Evolutionary conservation across 306 rosid genomes (phyloP).

Genomic region (Acacia melanoxylon): DNA sequence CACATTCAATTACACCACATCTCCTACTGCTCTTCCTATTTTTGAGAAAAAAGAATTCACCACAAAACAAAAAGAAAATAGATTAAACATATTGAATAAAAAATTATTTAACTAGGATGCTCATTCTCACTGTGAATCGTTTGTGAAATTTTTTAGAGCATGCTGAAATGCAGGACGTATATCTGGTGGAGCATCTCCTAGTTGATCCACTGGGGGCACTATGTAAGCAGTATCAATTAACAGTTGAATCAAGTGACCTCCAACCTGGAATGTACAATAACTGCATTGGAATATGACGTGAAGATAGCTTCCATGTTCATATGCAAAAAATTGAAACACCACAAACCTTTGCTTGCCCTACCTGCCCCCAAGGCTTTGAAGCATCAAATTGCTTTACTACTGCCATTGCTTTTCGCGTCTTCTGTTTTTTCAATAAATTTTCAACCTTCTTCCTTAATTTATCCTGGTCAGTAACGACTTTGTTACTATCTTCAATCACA

Average conservation of each 20-base stretch:
- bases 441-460: conserved; percentile 55
- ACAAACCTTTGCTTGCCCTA: conserved; percentile 89
- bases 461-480: conserved; percentile 34
- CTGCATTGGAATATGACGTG: conserved; percentile 20
- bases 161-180: conserved; percentile 88
- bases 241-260: conserved; percentile 71
- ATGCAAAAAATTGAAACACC: conserved; percentile 24
- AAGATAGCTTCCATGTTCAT: conserved; percentile 8
- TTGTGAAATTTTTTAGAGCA: conserved; percentile 48
- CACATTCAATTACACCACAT: conserved; percentile 91
- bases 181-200: conserved; percentile 75
- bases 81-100: conserved; percentile 21
- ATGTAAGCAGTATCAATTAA: conserved; percentile 83
- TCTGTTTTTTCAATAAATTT: conserved; percentile 64
- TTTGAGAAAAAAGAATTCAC: conserved; percentile 26
- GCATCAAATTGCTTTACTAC: conserved; percentile 61
- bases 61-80: conserved; percentile 3
- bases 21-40: conserved; percentile 70
- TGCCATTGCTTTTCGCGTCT: conserved; percentile 53
- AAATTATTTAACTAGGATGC: conserved; percentile 12
- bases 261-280: conserved; percentile 64
- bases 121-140: conserved; percentile 62
- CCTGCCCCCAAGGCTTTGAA: conserved; percentile 87
- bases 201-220: conserved; percentile 75
- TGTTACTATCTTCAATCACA: conserved; percentile 34